Percentiles rank a stretch among this genome's conserved stretches.
Evolutionary conservation across 495 filamentous ascomycete genomes (phyloP).

Genomic region (Penicillium longicatenatum): DNA sequence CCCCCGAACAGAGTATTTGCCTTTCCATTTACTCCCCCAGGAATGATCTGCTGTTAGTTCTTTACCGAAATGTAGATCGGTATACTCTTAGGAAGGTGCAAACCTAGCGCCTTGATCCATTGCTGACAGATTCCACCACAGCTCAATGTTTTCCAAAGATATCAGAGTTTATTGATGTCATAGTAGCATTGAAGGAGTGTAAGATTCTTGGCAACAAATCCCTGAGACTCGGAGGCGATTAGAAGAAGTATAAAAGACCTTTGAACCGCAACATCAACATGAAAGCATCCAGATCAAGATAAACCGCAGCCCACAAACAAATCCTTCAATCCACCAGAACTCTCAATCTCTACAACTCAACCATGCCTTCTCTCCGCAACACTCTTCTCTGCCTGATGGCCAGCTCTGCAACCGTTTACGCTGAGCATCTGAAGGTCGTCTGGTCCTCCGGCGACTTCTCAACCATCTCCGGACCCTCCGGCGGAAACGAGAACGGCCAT

Average conservation of each 20-base stretch:
- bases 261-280: not conserved
- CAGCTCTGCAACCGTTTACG: slow-evolving; percentile 12
- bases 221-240: not conserved
- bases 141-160: not conserved
- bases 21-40: not conserved
- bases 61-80: not conserved
- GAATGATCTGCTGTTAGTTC: not conserved
- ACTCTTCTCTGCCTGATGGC: slow-evolving; percentile 16
- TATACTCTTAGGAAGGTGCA: not conserved
- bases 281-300: not conserved
- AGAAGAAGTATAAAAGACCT: not conserved
- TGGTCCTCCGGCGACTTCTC: slow-evolving; percentile 22
- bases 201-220: not conserved
- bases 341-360: not conserved
- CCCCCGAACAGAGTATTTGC: no score
- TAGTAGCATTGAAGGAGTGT: not conserved
- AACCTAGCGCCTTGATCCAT: not conserved
- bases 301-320: not conserved
- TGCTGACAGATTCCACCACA: not conserved
- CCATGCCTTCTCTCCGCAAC: slow-evolving; percentile 16
- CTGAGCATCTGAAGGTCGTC: slow-evolving; percentile 22
- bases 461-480: slow-evolving; percentile 18
- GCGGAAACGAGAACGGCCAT: slow-evolving; percentile 17
- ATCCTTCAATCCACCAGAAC: not conserved
- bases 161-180: not conserved